Evolutionary conservation across 2,329 filamentous ascomycete species (phyloP).

Genomic region (Aspergillus clavatus): DNA sequence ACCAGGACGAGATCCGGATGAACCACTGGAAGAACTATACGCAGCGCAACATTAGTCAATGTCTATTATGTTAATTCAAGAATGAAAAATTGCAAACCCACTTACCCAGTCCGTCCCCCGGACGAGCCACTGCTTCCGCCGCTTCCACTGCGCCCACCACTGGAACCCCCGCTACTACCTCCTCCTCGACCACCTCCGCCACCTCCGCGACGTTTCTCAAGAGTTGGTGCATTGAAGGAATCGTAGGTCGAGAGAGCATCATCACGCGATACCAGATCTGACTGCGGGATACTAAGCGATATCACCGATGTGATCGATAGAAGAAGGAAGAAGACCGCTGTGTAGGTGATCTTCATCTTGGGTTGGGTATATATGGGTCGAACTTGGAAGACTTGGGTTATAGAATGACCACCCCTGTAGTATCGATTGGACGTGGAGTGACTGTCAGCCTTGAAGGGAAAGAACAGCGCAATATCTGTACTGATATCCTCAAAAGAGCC

Average conservation of each 20-base stretch:
- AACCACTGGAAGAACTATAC: slow-evolving; percentile 22
- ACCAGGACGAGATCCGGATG: slow-evolving; percentile 20
- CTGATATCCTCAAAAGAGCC: too few species aligned
- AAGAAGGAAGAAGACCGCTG: slow-evolving; percentile 26
- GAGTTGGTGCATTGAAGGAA: slow-evolving; percentile 16
- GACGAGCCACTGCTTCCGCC: slow-evolving; percentile 16
- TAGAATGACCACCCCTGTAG: background rate
- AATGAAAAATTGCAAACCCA: background rate
- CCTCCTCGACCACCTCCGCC: slow-evolving; percentile 25
- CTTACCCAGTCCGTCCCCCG: slow-evolving; percentile 14
- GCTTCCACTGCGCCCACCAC: slow-evolving; percentile 25
- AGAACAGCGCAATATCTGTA: too few species aligned
- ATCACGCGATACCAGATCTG: slow-evolving; percentile 21
- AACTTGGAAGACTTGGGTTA: background rate
- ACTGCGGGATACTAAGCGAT: slow-evolving; percentile 24
- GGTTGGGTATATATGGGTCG: background rate
- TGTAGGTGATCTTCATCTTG: slow-evolving; percentile 32
- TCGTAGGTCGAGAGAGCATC: slow-evolving; percentile 5
- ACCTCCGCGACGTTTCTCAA: slow-evolving; percentile 48
- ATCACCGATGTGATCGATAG: slow-evolving; percentile 23
- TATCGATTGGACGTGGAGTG: too few species aligned
- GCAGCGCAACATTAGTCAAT: background rate
- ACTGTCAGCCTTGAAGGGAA: too few species aligned
- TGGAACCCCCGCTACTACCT: slow-evolving; percentile 22
- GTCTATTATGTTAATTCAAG: background rate